Percentiles rank a stretch among this genome's conserved stretches.
Evolutionary conservation across 306 rosid genomes (phyloP).

Genomic region (Gastrolobium bilobum): DNA sequence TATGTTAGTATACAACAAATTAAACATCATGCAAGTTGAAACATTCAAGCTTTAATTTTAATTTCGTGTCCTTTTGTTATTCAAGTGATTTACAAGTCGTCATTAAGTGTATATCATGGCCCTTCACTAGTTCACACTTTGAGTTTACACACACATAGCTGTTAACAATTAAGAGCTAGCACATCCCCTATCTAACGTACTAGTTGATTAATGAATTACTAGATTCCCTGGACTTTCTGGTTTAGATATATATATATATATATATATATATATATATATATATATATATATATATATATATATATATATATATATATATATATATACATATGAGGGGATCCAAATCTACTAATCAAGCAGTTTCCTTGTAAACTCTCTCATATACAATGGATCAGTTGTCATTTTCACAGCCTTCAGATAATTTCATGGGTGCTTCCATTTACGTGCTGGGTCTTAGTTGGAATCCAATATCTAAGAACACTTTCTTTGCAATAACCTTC

Average conservation of each 20-base stretch:
- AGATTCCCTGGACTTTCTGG: conserved; percentile 11
- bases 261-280: too few species aligned
- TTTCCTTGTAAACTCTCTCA: conserved; percentile 44
- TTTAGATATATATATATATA: too few species aligned
- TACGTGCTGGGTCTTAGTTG: conserved; percentile 46
- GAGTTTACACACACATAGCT: conserved; percentile 59
- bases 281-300: too few species aligned
- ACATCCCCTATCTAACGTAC: conserved; percentile 39
- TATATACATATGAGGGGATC: conserved; percentile 12
- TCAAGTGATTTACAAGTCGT: conserved; percentile 34
- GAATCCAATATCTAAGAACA: conserved; percentile 49
- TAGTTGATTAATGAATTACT: conserved; percentile 32
- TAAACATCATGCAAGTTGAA: conserved; percentile 31
- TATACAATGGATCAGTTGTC: conserved; percentile 43
- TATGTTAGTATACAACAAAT: neutral
- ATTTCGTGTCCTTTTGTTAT: conserved; percentile 3
- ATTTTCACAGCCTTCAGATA: conserved; percentile 45
- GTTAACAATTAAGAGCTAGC: conserved; percentile 49
- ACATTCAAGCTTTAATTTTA: conserved; percentile 15
- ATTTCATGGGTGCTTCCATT: conserved; percentile 57
- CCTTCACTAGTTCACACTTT: conserved; percentile 26
- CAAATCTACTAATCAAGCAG: conserved; percentile 2
- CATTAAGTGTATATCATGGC: conserved; percentile 51
- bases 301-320: too few species aligned
- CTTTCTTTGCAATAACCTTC: conserved; percentile 46